phyloP scores from a whole-genome alignment of 495 filamentous ascomycete species.

The Staphylotrichum tortipilum region DNA sequence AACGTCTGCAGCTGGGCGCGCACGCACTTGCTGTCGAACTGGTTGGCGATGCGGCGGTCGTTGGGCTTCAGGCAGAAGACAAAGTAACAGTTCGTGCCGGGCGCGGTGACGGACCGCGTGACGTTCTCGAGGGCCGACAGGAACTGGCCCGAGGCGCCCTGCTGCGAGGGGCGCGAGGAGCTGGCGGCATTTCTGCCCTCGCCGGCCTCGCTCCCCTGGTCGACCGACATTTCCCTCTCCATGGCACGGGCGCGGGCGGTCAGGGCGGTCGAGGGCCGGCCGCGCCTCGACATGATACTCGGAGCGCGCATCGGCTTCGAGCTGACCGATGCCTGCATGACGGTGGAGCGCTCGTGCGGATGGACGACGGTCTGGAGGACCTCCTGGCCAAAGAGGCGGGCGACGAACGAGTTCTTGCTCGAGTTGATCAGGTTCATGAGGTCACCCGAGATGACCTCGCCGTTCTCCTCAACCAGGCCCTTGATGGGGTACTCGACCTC shows the following conservation, averaged over 20 bases:
- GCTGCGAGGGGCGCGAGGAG: slow-evolving; percentile 42
- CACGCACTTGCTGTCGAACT: slow-evolving; percentile 98
- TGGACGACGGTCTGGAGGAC: slow-evolving; percentile 83
- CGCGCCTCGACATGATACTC: slow-evolving; percentile 68
- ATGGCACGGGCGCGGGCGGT: slow-evolving; percentile 27
- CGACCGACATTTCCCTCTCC: slow-evolving; percentile 32
- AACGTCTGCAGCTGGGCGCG: slow-evolving; percentile 90
- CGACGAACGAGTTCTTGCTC: slow-evolving; percentile 79
- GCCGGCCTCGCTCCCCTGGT: slow-evolving; percentile 44
- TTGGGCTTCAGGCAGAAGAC: slow-evolving; percentile 97
- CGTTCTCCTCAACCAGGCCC: slow-evolving; percentile 86
- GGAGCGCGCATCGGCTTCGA: slow-evolving; percentile 88
- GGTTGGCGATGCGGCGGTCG: slow-evolving; percentile 92
- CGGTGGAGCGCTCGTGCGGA: slow-evolving; percentile 78
- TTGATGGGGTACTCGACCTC: slow-evolving; percentile 90
- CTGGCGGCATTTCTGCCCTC: slow-evolving; percentile 27
- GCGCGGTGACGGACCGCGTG: slow-evolving; percentile 67
- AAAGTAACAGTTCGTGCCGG: slow-evolving; percentile 85
- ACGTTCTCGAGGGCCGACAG: slow-evolving; percentile 82
- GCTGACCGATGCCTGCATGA: slow-evolving; percentile 94
- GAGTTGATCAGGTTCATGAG: slow-evolving; percentile 89
- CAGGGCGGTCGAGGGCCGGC: slow-evolving; percentile 36
- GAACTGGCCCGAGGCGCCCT: slow-evolving; percentile 90
- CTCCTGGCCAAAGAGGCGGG: slow-evolving; percentile 86
- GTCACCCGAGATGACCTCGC: slow-evolving; percentile 90